These are phyloP conservation scores for Ricinus communis DNA, from an alignment of 345 rosid genomes.

Conservation along the genomic window DNA sequence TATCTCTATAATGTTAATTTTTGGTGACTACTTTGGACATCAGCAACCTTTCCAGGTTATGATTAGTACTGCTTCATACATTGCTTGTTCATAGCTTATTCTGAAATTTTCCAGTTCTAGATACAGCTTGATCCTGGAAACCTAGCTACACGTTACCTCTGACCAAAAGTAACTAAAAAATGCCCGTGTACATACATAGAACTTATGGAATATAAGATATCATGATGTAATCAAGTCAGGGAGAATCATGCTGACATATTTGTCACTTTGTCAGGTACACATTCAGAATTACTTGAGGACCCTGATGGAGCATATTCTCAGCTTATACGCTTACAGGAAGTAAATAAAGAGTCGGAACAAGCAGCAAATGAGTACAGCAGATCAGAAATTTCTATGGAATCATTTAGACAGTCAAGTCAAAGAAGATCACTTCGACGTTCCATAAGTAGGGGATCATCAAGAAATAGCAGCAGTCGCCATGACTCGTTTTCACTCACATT, in stretches of 20 bases:
- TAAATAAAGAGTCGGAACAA: constrained; percentile 34
- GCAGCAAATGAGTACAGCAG: constrained; percentile 7
- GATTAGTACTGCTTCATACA: no score
- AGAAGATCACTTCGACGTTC: constrained; percentile 20
- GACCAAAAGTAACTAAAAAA: no score
- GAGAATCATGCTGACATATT: neutral
- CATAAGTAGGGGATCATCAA: constrained; percentile 27
- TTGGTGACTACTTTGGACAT: no score
- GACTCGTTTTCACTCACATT: constrained; percentile 59
- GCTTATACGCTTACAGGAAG: constrained; percentile 69
- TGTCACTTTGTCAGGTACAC: constrained; percentile 45
- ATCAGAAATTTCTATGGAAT: constrained; percentile 15
- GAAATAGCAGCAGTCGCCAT: constrained; percentile 26
- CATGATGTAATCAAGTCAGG: neutral
- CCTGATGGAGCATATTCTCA: constrained; percentile 79
- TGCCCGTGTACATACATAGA: no score
- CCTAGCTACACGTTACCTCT: no score
- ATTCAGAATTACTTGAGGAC: constrained; percentile 53
- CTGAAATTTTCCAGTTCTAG: no score
- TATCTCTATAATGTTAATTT: no score
- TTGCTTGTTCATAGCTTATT: no score
- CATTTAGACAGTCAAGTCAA: constrained; percentile 25
- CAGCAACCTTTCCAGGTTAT: no score
- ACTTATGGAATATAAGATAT: neutral
- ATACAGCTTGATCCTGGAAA: no score